phyloP scores from a whole-genome alignment of 1,139 yeast genomes.

The Pichiaceae sp. region DNA sequence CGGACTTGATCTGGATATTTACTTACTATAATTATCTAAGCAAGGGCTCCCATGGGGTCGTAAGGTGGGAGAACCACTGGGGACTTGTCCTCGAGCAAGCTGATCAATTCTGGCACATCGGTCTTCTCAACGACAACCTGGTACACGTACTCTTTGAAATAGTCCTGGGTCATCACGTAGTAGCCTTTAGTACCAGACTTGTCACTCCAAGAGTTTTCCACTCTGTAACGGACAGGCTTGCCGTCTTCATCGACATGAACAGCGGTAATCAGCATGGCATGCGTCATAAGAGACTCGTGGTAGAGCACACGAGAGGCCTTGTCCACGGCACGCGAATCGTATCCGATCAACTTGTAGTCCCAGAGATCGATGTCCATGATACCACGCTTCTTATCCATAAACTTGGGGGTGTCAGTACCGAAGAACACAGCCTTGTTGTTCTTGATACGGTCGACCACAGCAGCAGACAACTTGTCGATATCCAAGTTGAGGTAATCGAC shows the following conservation, averaged over 20 bases:
- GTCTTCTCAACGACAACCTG: conserved; percentile 64
- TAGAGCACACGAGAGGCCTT: conserved; percentile 52
- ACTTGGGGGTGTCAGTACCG: conserved; percentile 80
- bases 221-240: conserved; percentile 67
- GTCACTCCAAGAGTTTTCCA: conserved; percentile 84
- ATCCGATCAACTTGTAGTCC: conserved; percentile 59
- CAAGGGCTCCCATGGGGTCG: conserved; percentile 81
- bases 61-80: conserved; percentile 62
- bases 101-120: conserved; percentile 35
- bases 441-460: conserved; percentile 60
- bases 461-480: conserved; percentile 44
- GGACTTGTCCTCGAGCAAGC: conserved; percentile 34
- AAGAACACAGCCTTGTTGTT: conserved; percentile 72
- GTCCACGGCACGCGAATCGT: conserved; percentile 40
- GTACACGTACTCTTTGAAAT: conserved; percentile 76
- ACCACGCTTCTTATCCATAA: conserved; percentile 51
- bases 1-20: too few species aligned
- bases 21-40: background rate
- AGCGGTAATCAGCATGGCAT: conserved; percentile 70
- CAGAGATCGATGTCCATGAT: conserved; percentile 63
- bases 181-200: conserved; percentile 68
- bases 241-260: conserved; percentile 54
- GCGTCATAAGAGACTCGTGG: conserved; percentile 67
- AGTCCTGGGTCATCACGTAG: conserved; percentile 73
- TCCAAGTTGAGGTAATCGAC: conserved; percentile 65